Conservation (phyloP, 371 early-diverging fungal species). For the Lichtheimia ramosa region DNA sequence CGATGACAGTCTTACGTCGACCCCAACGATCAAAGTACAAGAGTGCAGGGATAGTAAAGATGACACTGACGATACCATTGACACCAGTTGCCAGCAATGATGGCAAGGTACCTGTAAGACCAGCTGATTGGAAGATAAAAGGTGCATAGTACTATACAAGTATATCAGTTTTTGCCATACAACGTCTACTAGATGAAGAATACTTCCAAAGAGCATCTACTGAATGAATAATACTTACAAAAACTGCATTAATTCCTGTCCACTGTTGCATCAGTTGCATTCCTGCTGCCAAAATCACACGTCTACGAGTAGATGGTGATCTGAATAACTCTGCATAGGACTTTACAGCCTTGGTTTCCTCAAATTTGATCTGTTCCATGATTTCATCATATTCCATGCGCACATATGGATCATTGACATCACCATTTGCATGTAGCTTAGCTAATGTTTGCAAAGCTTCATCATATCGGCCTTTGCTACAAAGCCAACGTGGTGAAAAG, state of each 20-base stretch:
- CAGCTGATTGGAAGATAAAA: conserved; percentile 22
- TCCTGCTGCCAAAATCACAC: conserved; percentile 59
- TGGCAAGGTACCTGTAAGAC: conserved; percentile 18
- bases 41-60: conserved; percentile 24
- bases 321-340: conserved; percentile 64
- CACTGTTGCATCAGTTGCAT: conserved; percentile 60
- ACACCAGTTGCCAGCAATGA: conserved; percentile 27
- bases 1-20: conserved; percentile 15
- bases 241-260: conserved; percentile 33
- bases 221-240: conserved; percentile 1
- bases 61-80: conserved; percentile 23
- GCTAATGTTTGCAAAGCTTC: conserved; percentile 64
- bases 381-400: conserved; percentile 69
- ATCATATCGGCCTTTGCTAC: conserved; percentile 30
- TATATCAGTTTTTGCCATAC: too few relatives aligned
- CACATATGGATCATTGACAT: conserved; percentile 51
- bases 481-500: conserved; percentile 54
- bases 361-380: conserved; percentile 58
- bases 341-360: conserved; percentile 58
- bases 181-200: too few relatives aligned
- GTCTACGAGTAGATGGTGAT: conserved; percentile 36
- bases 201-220: too few relatives aligned
- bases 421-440: conserved; percentile 58
- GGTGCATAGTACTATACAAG: conserved; percentile 16
- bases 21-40: conserved; percentile 21